Evolutionary conservation across 1,139 yeast species (phyloP).

Genomic region (Zygoascus meyerae): DNA sequence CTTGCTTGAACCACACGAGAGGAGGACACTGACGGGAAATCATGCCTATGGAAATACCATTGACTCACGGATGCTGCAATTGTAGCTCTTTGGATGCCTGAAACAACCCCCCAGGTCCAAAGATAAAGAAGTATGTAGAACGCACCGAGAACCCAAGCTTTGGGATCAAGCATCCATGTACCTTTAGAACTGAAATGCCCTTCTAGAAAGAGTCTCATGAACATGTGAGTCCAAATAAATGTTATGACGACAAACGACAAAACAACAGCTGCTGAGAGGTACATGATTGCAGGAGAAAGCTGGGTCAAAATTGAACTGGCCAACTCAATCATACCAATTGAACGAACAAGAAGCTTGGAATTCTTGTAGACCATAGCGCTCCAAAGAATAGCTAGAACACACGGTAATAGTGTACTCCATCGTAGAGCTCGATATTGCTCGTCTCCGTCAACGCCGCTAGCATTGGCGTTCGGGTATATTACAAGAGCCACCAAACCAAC

Average conservation of each 20-base stretch:
- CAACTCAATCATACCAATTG: slow-evolving; percentile 35
- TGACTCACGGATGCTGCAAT: slow-evolving; percentile 35
- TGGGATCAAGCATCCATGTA: slow-evolving; percentile 31
- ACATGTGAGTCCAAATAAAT: slow-evolving; percentile 35
- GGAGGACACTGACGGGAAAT: slow-evolving; percentile 23
- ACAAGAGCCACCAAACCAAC: slow-evolving; percentile 26
- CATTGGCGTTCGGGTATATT: slow-evolving; percentile 32
- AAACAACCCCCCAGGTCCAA: slow-evolving; percentile 41
- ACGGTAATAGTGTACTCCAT: slow-evolving; percentile 33
- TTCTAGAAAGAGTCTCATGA: slow-evolving; percentile 34
- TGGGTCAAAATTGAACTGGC: slow-evolving; percentile 34
- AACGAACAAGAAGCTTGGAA: slow-evolving; percentile 31
- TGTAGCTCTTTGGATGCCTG: slow-evolving; percentile 35
- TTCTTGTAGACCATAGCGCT: slow-evolving; percentile 30
- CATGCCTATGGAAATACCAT: slow-evolving; percentile 37
- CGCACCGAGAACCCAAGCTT: slow-evolving; percentile 33
- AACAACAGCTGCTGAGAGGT: slow-evolving; percentile 30
- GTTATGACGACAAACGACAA: slow-evolving; percentile 30
- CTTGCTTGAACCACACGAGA: slow-evolving; percentile 25
- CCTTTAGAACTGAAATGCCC: slow-evolving; percentile 30
- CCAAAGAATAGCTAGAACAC: slow-evolving; percentile 33
- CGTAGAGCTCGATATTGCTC: slow-evolving; percentile 37
- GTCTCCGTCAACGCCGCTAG: slow-evolving; percentile 32
- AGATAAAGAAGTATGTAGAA: slow-evolving; percentile 37
- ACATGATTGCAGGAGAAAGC: slow-evolving; percentile 28